A percentile compares a stretch with the other conserved stretches of the same genome.
Evolutionary conservation across 306 rosid species (phyloP).

Genomic region (Gillenia trifoliata): DNA sequence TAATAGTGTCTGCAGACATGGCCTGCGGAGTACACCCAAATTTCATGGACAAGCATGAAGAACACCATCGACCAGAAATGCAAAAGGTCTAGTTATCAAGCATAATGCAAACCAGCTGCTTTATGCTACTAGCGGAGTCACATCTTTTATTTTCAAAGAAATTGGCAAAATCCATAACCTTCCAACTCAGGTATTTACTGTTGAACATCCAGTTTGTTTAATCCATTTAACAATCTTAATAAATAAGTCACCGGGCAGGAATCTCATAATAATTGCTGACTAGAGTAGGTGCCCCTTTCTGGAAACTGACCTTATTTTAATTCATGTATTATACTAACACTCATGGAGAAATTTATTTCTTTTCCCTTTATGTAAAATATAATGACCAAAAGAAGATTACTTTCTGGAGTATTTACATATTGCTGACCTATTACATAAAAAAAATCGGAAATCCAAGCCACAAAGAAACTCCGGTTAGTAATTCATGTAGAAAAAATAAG

Average conservation of each 20-base stretch:
- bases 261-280: too few species aligned
- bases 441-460: not conserved
- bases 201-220: slow-evolving; percentile 5
- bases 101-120: slow-evolving; percentile 94
- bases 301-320: not conserved
- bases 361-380: not conserved
- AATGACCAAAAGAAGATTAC: not conserved
- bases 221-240: not conserved
- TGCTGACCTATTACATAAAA: not conserved
- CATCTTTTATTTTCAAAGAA: slow-evolving; percentile 88
- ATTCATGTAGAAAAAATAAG: not conserved
- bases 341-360: not conserved
- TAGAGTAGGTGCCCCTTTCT: not conserved
- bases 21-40: slow-evolving; percentile 98
- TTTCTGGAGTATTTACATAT: not conserved
- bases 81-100: slow-evolving; percentile 91
- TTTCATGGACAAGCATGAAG: slow-evolving; percentile 87
- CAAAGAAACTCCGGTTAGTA: not conserved
- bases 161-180: slow-evolving; percentile 72
- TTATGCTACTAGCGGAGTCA: slow-evolving; percentile 91
- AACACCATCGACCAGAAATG: slow-evolving; percentile 82
- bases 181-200: slow-evolving; percentile 67
- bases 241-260: too few species aligned
- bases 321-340: not conserved
- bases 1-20: slow-evolving; percentile 96